Conservation (phyloP, 1,284 basidiomycete genomes). For the Melampsora larici-populina region DNA sequence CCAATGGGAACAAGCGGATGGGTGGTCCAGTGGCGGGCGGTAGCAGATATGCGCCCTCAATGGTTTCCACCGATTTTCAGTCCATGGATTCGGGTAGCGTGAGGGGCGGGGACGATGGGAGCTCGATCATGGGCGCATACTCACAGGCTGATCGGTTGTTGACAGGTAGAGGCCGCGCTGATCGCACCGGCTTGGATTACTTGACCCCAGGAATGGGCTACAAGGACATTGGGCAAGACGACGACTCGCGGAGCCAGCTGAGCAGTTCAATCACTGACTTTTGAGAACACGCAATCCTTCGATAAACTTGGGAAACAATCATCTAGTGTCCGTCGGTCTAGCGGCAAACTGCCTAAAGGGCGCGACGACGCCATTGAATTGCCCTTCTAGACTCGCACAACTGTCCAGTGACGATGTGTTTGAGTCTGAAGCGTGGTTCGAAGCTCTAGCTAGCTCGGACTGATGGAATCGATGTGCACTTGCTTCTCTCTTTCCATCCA, state of each 20-base stretch:
- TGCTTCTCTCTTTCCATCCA: too few relatives aligned
- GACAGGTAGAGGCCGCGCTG: constrained; percentile 24
- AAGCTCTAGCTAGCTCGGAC: too few relatives aligned
- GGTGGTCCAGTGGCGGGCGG: constrained; percentile 65
- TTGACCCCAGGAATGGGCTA: background rate
- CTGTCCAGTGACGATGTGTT: too few relatives aligned
- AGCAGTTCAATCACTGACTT: constrained; percentile 43
- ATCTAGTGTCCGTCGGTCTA: background rate
- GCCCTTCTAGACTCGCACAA: too few relatives aligned
- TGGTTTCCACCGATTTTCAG: constrained; percentile 76
- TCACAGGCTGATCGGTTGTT: constrained; percentile 39
- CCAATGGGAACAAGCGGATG: constrained; percentile 56
- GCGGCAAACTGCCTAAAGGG: background rate
- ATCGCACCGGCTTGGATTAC: constrained; percentile 35
- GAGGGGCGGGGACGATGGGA: constrained; percentile 31
- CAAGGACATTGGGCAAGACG: constrained; percentile 12
- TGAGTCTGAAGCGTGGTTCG: too few relatives aligned
- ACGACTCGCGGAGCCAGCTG: constrained; percentile 34
- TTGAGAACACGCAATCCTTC: constrained; percentile 1
- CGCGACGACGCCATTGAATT: too few relatives aligned
- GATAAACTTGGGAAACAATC: background rate
- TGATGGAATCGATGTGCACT: too few relatives aligned
- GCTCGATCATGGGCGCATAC: constrained; percentile 28
- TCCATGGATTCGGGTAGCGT: constrained; percentile 58
- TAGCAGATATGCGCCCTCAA: constrained; percentile 82